Evolutionary conservation across 2,329 filamentous ascomycete genomes (phyloP).

Genomic region (Colletotrichum sp.): DNA sequence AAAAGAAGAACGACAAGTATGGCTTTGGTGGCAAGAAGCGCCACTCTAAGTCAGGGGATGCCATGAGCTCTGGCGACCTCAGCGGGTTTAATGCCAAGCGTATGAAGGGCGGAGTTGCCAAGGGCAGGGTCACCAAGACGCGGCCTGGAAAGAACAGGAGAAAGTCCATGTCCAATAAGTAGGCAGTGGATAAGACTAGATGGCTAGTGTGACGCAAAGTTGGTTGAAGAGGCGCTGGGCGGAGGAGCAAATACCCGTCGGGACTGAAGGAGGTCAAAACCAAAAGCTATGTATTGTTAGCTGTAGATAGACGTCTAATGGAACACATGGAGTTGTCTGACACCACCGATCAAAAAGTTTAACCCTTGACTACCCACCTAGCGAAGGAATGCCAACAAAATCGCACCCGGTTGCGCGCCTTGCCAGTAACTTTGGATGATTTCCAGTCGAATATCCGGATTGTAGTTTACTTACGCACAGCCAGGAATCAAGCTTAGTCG

Average conservation of each 20-base stretch:
- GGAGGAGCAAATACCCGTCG: conserved; percentile 6
- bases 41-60: conserved; percentile 88
- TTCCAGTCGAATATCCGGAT: not conserved
- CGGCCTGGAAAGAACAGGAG: conserved; percentile 58
- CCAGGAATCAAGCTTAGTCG: not conserved
- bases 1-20: conserved; percentile 94
- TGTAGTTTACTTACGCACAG: not conserved
- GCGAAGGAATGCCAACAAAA: not conserved
- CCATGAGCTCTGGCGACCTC: conserved; percentile 80
- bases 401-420: not conserved
- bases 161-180: conserved; percentile 42
- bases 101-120: conserved; percentile 71
- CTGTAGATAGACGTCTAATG: not conserved
- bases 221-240: not conserved
- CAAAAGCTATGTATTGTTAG: not conserved
- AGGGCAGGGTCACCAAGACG: conserved; percentile 36
- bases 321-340: not conserved
- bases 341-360: not conserved
- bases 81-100: conserved; percentile 80
- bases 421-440: not conserved
- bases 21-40: conserved; percentile 97
- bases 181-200: not conserved
- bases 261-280: not conserved
- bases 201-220: not conserved
- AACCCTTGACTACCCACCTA: not conserved